A percentile compares a stretch with the other conserved stretches of the same genome.
Conservation (phyloP, 257 asterid species). For the Scutellaria minor region DNA sequence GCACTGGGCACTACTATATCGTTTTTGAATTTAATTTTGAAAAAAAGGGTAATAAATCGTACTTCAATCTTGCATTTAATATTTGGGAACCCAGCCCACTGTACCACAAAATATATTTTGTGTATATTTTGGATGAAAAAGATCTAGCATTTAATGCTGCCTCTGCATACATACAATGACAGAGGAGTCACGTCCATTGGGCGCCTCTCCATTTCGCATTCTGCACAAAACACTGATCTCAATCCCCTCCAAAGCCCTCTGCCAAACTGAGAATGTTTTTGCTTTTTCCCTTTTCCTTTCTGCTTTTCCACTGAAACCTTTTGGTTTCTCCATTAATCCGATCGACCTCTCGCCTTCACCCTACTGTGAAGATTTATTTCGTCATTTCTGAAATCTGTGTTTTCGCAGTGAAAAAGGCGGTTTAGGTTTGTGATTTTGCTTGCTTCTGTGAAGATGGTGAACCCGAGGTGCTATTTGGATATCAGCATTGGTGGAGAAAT, state of each 20-base stretch:
- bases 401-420: neutral
- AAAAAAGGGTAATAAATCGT: too few species aligned
- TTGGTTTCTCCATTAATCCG: neutral
- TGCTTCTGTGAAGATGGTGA: conserved; percentile 36
- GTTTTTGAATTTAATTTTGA: too few species aligned
- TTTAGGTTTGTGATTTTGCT: conserved; percentile 3
- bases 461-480: conserved; percentile 67
- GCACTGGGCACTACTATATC: too few species aligned
- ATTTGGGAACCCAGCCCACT: too few species aligned
- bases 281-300: neutral
- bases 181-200: neutral
- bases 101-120: too few species aligned
- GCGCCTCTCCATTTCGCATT: neutral
- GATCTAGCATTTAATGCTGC: neutral
- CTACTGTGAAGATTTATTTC: neutral
- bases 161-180: neutral
- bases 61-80: too few species aligned
- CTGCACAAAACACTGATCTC: neutral
- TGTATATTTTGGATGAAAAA: too few species aligned
- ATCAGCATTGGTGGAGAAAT: conserved; percentile 80
- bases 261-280: conserved; percentile 5
- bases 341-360: neutral
- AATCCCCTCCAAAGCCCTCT: conserved; percentile 10
- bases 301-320: neutral
- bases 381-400: neutral